phyloP scores from a whole-genome alignment of 2,329 filamentous ascomycete species.

The Diaporthe humulicola region DNA sequence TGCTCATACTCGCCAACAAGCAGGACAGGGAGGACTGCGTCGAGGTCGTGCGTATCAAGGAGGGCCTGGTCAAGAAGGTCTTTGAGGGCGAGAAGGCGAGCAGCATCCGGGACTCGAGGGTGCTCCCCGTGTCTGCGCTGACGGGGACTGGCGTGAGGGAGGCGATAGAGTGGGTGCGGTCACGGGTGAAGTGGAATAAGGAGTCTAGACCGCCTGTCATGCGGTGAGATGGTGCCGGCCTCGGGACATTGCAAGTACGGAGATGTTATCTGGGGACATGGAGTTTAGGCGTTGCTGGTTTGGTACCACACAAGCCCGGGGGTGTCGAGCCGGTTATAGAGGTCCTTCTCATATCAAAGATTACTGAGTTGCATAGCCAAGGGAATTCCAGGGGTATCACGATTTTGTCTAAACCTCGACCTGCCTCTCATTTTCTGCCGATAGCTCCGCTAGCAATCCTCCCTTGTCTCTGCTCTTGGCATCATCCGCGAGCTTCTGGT shows the following conservation, averaged over 20 bases:
- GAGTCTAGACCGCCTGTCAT: conserved; percentile 92
- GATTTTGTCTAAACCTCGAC: conserved; percentile 42
- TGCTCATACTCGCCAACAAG: conserved; percentile 95
- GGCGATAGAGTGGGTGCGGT: conserved; percentile 96
- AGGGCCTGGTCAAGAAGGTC: conserved; percentile 93
- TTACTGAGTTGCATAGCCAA: conserved; percentile 29
- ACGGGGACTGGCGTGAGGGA: conserved; percentile 89
- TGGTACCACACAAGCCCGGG: not conserved
- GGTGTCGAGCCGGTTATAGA: not conserved
- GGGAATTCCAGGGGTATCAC: conserved; percentile 53
- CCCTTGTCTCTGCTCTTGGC: conserved; percentile 82
- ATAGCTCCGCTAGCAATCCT: conserved; percentile 81
- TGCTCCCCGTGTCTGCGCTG: conserved; percentile 92
- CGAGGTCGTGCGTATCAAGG: conserved; percentile 97
- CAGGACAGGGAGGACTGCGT: conserved; percentile 98
- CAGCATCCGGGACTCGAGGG: conserved; percentile 89
- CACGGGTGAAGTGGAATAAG: conserved; percentile 95
- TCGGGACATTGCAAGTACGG: conserved; percentile 19
- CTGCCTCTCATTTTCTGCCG: conserved; percentile 87
- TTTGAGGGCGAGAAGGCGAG: conserved; percentile 93
- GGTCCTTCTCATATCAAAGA: conserved; percentile 6
- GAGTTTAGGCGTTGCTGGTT: not conserved
- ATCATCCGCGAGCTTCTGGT: conserved; percentile 81
- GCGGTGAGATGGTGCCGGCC: conserved; percentile 68
- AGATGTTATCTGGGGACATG: conserved; percentile 8